Percentiles rank a stretch among this genome's conserved stretches.
These are phyloP conservation scores for Anisodus acutangulus DNA, from an alignment of 257 asterid genomes.

Conservation along the genomic window DNA sequence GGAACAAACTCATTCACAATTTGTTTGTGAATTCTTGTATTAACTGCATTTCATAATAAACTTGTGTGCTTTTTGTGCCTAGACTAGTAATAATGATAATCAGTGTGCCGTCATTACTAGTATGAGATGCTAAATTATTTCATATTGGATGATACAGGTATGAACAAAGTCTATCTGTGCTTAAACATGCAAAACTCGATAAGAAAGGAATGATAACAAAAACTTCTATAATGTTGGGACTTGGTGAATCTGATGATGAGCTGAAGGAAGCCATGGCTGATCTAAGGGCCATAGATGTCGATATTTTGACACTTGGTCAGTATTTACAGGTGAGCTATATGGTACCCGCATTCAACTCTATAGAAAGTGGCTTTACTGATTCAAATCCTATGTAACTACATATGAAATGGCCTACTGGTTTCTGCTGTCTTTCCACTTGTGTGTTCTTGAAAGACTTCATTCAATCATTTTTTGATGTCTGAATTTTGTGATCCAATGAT, in stretches of 20 bases:
- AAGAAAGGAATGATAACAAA: constrained; percentile 92
- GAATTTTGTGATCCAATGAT: background rate
- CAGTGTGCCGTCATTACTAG: background rate
- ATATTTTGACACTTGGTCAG: constrained; percentile 92
- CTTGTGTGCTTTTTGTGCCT: background rate
- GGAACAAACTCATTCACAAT: background rate
- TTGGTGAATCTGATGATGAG: constrained; percentile 95
- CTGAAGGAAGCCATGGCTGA: constrained; percentile 88
- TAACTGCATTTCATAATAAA: background rate
- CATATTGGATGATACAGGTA: constrained; percentile 58
- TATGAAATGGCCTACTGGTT: background rate
- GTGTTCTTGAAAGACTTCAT: background rate
- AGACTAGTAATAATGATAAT: background rate
- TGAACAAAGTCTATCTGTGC: constrained; percentile 85
- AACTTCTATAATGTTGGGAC: constrained; percentile 95
- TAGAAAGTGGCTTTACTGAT: background rate
- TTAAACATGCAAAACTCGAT: constrained; percentile 82
- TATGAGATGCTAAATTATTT: constrained; percentile 26
- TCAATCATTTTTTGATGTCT: background rate
- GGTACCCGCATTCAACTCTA: constrained; percentile 17
- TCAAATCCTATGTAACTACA: background rate
- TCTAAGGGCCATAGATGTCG: constrained; percentile 86
- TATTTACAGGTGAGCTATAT: constrained; percentile 74
- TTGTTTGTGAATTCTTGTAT: background rate
- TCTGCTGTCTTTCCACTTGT: background rate